These are phyloP conservation scores for Graphilbum fragrans DNA, from an alignment of 2,329 filamentous ascomycete species.

Conservation along the genomic window DNA sequence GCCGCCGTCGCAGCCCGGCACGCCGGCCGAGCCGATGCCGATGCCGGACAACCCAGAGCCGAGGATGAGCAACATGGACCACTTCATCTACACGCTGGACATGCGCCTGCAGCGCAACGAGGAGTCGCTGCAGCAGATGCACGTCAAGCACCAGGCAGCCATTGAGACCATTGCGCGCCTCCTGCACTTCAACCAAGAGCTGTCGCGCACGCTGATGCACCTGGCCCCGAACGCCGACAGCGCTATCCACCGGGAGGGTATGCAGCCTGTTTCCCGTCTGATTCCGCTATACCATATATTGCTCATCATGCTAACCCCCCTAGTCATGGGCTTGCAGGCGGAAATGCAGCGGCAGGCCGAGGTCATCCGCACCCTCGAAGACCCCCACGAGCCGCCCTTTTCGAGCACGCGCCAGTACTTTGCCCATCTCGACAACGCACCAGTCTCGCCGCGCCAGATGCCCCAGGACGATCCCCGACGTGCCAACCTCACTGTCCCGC, in stretches of 20 bases:
- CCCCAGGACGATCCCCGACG: slow-evolving; percentile 75
- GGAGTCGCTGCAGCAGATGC: slow-evolving; percentile 68
- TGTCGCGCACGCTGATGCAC: slow-evolving; percentile 62
- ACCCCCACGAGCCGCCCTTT: slow-evolving; percentile 55
- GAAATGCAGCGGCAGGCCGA: slow-evolving; percentile 52
- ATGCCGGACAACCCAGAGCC: slow-evolving; percentile 65
- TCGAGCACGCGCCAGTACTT: slow-evolving; percentile 56
- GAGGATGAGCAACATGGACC: slow-evolving; percentile 64
- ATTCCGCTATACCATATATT: neutral
- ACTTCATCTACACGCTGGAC: slow-evolving; percentile 70
- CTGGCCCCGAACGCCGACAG: slow-evolving; percentile 67
- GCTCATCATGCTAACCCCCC: neutral
- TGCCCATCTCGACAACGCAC: slow-evolving; percentile 57
- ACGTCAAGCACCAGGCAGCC: slow-evolving; percentile 67
- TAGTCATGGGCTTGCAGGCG: slow-evolving; percentile 43
- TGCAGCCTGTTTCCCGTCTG: slow-evolving; percentile 2
- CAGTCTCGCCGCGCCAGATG: slow-evolving; percentile 77
- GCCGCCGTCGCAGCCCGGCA: slow-evolving; percentile 65
- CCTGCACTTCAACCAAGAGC: slow-evolving; percentile 69
- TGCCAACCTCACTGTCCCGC: slow-evolving; percentile 51
- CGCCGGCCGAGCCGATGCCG: slow-evolving; percentile 72
- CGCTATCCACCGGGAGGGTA: slow-evolving; percentile 69
- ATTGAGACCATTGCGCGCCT: slow-evolving; percentile 66
- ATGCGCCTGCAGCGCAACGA: slow-evolving; percentile 68
- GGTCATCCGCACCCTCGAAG: slow-evolving; percentile 42